Percentiles rank a stretch among this genome's conserved stretches.
Evolutionary conservation across 2,329 filamentous ascomycete genomes (phyloP).

Genomic region (Leptographium galeiforme): DNA sequence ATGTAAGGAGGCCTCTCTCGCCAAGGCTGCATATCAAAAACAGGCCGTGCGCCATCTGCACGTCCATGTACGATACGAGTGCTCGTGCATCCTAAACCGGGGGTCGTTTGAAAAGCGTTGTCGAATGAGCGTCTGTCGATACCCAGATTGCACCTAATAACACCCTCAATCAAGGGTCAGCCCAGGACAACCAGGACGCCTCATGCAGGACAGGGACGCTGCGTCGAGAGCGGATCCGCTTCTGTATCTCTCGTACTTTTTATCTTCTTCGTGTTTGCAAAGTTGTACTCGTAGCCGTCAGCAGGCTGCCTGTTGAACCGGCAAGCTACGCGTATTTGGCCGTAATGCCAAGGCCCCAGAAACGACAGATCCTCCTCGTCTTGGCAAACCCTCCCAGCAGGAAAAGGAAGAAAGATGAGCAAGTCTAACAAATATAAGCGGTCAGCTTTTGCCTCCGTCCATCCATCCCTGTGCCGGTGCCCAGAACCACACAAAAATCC

Average conservation of each 20-base stretch:
- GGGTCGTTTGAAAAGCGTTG: background rate
- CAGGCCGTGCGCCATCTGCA: background rate
- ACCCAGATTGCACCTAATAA: background rate
- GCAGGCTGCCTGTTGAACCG: background rate
- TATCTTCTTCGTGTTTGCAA: too few relatives aligned
- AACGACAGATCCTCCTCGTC: background rate
- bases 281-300: background rate
- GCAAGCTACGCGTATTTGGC: background rate
- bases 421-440: background rate
- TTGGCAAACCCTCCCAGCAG: background rate
- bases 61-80: too few relatives aligned
- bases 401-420: background rate
- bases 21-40: background rate
- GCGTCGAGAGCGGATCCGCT: too few relatives aligned
- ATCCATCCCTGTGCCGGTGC: background rate
- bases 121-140: background rate
- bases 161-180: background rate
- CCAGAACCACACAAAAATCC: background rate
- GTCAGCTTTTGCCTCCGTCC: background rate
- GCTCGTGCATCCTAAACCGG: background rate
- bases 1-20: conserved; percentile 1
- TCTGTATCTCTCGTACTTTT: background rate
- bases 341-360: background rate
- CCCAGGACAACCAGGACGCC: background rate
- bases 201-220: background rate